phyloP scores from a whole-genome alignment of 1,284 basidiomycete genomes.

The Polyporus tsugae region DNA sequence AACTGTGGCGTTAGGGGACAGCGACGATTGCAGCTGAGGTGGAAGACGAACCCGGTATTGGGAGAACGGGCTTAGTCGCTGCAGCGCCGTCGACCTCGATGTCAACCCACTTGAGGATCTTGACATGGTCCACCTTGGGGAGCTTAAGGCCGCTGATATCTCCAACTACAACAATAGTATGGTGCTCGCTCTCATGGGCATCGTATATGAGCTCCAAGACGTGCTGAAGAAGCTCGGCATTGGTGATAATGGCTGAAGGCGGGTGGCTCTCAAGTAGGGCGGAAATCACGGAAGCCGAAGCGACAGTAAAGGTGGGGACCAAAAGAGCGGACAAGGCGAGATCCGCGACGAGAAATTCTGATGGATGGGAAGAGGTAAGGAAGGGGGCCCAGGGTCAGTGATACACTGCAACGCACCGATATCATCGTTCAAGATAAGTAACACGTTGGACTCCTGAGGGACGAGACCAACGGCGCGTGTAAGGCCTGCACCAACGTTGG shows the following conservation, averaged over 20 bases:
- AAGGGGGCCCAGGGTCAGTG: not conserved
- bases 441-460: slow-evolving; percentile 69
- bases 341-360: slow-evolving; percentile 81
- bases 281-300: slow-evolving; percentile 63
- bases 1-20: slow-evolving; percentile 8
- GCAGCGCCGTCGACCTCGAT: slow-evolving; percentile 68
- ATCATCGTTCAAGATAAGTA: slow-evolving; percentile 77
- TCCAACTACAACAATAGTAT: slow-evolving; percentile 74
- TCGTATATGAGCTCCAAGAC: slow-evolving; percentile 76
- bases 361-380: slow-evolving; percentile 5
- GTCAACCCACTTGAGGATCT: slow-evolving; percentile 67
- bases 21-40: not conserved
- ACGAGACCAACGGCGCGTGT: slow-evolving; percentile 64
- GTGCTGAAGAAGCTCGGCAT: slow-evolving; percentile 66
- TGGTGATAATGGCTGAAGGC: slow-evolving; percentile 74
- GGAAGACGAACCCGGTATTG: slow-evolving; percentile 56
- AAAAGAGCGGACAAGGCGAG: slow-evolving; percentile 77
- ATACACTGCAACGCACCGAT: slow-evolving; percentile 56
- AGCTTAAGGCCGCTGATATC: slow-evolving; percentile 51
- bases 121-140: slow-evolving; percentile 56
- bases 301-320: slow-evolving; percentile 74
- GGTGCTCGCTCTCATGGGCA: slow-evolving; percentile 54
- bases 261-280: slow-evolving; percentile 68
- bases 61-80: slow-evolving; percentile 53
- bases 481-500: slow-evolving; percentile 75